Percentiles rank a stretch among this genome's conserved stretches.
phyloP scores from a whole-genome alignment of 148 eudicot genomes.

The Diospyros kaki region DNA sequence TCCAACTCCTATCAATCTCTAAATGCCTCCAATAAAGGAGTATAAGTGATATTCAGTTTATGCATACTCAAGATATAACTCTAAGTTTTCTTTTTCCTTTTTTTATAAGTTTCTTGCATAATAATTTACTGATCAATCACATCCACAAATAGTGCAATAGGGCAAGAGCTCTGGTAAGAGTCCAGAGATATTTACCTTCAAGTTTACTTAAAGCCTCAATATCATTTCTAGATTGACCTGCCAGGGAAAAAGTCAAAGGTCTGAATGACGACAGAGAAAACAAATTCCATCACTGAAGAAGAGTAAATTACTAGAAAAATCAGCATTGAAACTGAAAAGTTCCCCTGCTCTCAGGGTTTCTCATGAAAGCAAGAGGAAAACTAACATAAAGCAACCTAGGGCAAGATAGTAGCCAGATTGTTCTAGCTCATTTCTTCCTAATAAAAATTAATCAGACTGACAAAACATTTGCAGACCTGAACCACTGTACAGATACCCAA shows the following conservation, averaged over 20 bases:
- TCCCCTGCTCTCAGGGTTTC: conserved; percentile 1
- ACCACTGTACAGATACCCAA: conserved; percentile 79
- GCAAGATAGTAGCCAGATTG: not conserved
- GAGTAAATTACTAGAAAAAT: not conserved
- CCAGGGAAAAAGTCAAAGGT: conserved; percentile 21
- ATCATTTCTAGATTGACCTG: conserved; percentile 37
- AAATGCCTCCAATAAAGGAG: not conserved
- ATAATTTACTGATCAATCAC: not conserved
- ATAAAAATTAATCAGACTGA: not conserved
- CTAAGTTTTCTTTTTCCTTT: no score
- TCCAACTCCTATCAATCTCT: not conserved
- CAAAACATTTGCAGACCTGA: conserved; percentile 52
- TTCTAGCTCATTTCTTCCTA: not conserved
- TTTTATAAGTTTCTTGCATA: not conserved
- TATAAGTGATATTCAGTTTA: not conserved
- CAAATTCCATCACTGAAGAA: not conserved
- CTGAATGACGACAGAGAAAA: conserved; percentile 10
- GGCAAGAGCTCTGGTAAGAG: not conserved
- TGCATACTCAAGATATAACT: not conserved
- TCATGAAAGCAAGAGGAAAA: conserved; percentile 8
- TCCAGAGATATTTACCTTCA: conserved; percentile 48
- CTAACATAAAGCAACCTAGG: not conserved
- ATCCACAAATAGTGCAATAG: not conserved
- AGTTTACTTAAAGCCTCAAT: conserved; percentile 50
- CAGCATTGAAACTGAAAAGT: not conserved